These are phyloP conservation scores for Rhodosporidiobolus odoratus DNA, from an alignment of 768 basidiomycete genomes.

Conservation along the genomic window DNA sequence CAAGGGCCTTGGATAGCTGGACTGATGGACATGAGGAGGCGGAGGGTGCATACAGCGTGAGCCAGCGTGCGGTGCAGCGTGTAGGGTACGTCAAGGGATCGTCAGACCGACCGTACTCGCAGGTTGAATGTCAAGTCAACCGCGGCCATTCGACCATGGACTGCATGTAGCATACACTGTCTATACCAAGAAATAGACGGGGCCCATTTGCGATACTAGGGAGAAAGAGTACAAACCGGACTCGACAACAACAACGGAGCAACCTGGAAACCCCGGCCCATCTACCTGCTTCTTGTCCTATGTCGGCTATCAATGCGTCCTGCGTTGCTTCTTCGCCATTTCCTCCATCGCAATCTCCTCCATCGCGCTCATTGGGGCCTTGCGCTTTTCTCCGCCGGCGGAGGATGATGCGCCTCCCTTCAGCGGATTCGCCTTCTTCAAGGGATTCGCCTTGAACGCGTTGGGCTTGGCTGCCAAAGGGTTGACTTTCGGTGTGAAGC, in stretches of 20 bases:
- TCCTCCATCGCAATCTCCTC: conserved; percentile 70
- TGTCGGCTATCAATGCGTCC: conserved; percentile 43
- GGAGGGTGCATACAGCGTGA: not conserved
- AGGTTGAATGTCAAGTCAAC: too few relatives aligned
- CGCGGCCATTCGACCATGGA: too few relatives aligned
- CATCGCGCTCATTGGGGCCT: conserved; percentile 67
- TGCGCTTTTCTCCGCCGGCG: conserved; percentile 24
- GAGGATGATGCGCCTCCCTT: conserved; percentile 52
- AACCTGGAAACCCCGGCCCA: not conserved
- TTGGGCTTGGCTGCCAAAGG: conserved; percentile 54
- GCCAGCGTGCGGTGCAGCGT: too few relatives aligned
- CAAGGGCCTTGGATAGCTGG: too few relatives aligned
- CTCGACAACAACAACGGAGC: not conserved
- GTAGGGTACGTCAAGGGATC: too few relatives aligned
- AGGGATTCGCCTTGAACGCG: conserved; percentile 57
- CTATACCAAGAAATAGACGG: too few relatives aligned
- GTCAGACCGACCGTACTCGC: too few relatives aligned
- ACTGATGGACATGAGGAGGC: not conserved
- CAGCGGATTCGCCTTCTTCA: conserved; percentile 54
- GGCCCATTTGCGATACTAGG: too few relatives aligned
- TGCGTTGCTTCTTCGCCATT: conserved; percentile 80
- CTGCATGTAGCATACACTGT: too few relatives aligned
- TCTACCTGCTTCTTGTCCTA: too few relatives aligned
- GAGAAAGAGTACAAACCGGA: not conserved
- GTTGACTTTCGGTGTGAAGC: conserved; percentile 39